Base-by-base conservation (phyloP, 2,329 filamentous ascomycete species). In the Trichophyton mentagrophytes region DNA sequence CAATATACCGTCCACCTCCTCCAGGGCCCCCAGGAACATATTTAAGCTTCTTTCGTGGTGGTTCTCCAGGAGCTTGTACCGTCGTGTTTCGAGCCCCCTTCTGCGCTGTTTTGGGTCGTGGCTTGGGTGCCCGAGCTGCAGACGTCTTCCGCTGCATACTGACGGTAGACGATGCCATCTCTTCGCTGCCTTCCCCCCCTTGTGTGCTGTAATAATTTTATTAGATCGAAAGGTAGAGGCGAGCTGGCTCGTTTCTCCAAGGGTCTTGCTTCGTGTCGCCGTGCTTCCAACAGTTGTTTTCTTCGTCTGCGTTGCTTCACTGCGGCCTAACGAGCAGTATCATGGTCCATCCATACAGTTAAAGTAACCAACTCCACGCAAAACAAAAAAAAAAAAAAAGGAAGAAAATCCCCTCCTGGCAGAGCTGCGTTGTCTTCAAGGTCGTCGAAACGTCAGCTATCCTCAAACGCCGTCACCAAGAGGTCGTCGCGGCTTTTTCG, bases 11-110 rank as follows among this genome's bases (percentile, higher is more conserved):
- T 20, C 90, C 90, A 61, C 90, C 90, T 53, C 90, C 90, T 44
- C 89, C 90, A 61, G 89, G 87, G 2, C 90, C 90, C 56, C 90
- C 90, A 38, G 92, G 89, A 56, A 95, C 82, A 76, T 96, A 96
- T 73, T 84, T 82, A 66, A 85, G 81, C 70, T 82, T 83, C 75
- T 90, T 90, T 0, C 79, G 79, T 11, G 86, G 85, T 27, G 85
- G 85, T 66, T 87, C 85, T 56, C 74, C 73, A 53, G 66, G 69
- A 57, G 67, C 55, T 47, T 67, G 66, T 49, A 65, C 66, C 30
- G 72, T 68, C 11, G 67, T 66, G 59, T 60, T 69, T 47, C 68
- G 66, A 3, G 70, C 63, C 15, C 67, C 63, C 63, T 72, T 74
- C 47, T 70, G 61, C 22, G 69, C 64, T 22, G 70, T 65, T 64